Conservation (phyloP, 139 green algal species). For the Astrephomene gubernaculifera region DNA sequence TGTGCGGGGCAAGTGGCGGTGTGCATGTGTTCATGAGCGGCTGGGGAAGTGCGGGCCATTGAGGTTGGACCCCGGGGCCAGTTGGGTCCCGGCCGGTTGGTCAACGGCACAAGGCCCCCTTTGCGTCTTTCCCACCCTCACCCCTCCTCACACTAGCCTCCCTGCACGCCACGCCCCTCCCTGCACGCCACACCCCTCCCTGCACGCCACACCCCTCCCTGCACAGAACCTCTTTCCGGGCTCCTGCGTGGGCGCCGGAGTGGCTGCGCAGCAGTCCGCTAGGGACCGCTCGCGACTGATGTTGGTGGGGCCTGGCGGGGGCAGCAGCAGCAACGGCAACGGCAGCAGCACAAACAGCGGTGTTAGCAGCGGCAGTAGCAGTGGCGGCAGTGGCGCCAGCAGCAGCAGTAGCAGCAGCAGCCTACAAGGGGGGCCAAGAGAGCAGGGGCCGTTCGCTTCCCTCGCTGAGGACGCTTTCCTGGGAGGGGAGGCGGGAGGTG, state of each 20-base stretch:
- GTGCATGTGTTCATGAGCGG: no score
- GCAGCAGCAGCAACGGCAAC: neutral
- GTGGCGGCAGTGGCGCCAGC: neutral
- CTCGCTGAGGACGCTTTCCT: no score
- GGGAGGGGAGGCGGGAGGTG: neutral
- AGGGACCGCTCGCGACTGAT: neutral
- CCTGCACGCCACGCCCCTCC: no score
- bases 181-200: neutral
- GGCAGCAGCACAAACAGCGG: neutral
- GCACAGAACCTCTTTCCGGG: constrained; percentile 37
- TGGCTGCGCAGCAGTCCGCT: neutral
- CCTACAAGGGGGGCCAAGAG: neutral
- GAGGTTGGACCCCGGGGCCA: no score
- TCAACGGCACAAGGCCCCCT: no score
- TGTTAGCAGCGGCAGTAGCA: neutral
- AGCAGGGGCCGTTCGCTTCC: no score
- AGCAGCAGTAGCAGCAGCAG: neutral
- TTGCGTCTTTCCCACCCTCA: no score
- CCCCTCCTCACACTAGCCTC: no score
- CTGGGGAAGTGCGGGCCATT: no score
- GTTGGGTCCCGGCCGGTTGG: no score
- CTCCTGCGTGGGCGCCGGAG: constrained; percentile 9
- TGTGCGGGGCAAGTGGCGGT: no score
- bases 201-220: neutral
- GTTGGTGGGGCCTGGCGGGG: neutral